Conservation (phyloP, 139 green algal species). For the Nannochloris sp. region DNA sequence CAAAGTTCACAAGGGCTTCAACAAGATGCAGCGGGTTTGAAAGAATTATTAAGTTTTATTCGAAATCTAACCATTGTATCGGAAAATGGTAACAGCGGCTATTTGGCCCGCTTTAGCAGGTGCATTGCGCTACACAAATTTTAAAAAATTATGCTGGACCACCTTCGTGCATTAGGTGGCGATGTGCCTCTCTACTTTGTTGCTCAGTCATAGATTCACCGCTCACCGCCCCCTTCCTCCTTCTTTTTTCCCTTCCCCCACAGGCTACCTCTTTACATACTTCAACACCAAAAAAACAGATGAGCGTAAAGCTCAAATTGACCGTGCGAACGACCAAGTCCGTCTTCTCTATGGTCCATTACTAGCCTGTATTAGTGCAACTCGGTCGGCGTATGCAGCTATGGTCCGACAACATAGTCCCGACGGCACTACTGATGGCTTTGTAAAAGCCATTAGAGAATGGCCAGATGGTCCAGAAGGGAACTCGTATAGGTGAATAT, state of each 20-base stretch:
- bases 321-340: constrained; percentile 79
- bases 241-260: not conserved
- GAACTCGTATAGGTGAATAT: constrained; percentile 55
- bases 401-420: constrained; percentile 73
- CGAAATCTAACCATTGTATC: too few species aligned
- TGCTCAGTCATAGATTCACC: not conserved
- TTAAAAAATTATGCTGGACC: too few species aligned
- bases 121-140: too few species aligned
- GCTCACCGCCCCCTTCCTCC: too few species aligned
- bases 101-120: constrained; percentile 4
- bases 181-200: not conserved
- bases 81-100: not conserved
- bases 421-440: constrained; percentile 46
- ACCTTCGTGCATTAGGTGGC: too few species aligned
- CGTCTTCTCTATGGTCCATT: constrained; percentile 70
- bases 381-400: constrained; percentile 63
- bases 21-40: too few species aligned
- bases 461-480: constrained; percentile 54
- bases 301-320: constrained; percentile 76
- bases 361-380: constrained; percentile 73
- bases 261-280: constrained; percentile 78
- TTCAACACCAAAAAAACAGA: constrained; percentile 70
- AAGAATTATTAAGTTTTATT: too few species aligned
- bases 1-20: too few species aligned
- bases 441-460: constrained; percentile 37